Evolutionary conservation across 345 rosid species (phyloP), one percentile per base, ranked within the genome.

Genomic region (Gossypium bickii): DNA sequence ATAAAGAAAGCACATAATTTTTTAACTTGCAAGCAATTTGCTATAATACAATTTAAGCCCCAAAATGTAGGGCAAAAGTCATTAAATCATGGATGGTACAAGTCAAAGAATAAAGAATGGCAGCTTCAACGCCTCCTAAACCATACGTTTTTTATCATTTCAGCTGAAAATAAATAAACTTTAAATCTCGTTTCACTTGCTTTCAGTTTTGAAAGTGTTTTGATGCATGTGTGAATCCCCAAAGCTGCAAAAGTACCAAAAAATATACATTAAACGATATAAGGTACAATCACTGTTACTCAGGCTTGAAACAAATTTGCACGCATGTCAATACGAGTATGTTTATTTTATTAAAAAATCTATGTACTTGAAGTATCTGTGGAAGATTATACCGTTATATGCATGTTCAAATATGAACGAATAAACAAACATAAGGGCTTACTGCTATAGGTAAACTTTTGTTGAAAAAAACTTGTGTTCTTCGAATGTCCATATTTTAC

Each of bases 191-290:
- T 57, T 22, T 57, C 24, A n/a, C 10, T 53, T n/a, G 22, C 24
- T 17, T 17, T 53, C 76, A 2, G 55, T 47, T 67, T 67, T 22
- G 16, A 6, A 84, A 67, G 82, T 85, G 85, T 41, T 66, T 84
- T 70, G 94, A 90, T 20, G 81, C 74, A 67, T 94, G 92, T 0
- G 87, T 78, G 74, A 92, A 94, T 10, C 97, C 97, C 97, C 97
- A 94, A 2, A 94, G 90, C 96, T 93, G 96, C 89, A 84, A 4
- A 15, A 18, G 22, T 18, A 41, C 0, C 2, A 22, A 7, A 1
- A n/a, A 53, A 49, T 22, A 7, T 29, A 51, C 9, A 11, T 16
- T 0, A 10, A 67, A 66, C 41, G 41, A 34, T 34, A 34, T 44
- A 15, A 67, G 11, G 1, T 47, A 2, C 56, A 12, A 47, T 44